Evolutionary conservation across 2,329 filamentous ascomycete species (phyloP).

Genomic region (Cordyceps javanica): DNA sequence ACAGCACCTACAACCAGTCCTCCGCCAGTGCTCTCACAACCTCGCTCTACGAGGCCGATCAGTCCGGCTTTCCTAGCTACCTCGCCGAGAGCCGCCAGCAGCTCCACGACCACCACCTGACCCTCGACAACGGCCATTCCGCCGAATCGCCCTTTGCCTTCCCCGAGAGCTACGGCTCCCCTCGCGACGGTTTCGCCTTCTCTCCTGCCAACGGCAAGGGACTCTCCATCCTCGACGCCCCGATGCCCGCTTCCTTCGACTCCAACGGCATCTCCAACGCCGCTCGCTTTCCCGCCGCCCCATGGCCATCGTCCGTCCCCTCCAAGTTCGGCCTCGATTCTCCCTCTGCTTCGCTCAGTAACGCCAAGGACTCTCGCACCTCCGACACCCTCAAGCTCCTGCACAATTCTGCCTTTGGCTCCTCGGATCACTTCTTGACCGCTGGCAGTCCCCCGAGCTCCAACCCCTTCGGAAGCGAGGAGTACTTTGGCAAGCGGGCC

Average conservation of each 20-base stretch:
- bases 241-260: constrained; percentile 90
- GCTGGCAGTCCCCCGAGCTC: constrained; percentile 42
- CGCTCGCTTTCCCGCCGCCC: constrained; percentile 69
- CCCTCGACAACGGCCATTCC: constrained; percentile 49
- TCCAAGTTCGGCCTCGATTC: constrained; percentile 87
- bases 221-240: constrained; percentile 88
- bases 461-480: constrained; percentile 47
- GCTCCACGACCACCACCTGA: constrained; percentile 42
- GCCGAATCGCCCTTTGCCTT: constrained; percentile 54
- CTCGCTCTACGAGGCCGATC: constrained; percentile 41
- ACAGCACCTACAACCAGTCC: constrained; percentile 40
- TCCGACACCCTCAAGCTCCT: constrained; percentile 59
- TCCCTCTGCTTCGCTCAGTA: constrained; percentile 63
- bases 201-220: constrained; percentile 67
- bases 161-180: constrained; percentile 70
- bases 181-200: constrained; percentile 72
- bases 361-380: constrained; percentile 53
- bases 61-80: constrained; percentile 32
- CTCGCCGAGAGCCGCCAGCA: constrained; percentile 35
- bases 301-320: constrained; percentile 87
- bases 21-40: constrained; percentile 63
- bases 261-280: constrained; percentile 92
- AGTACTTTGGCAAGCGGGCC: constrained; percentile 64
- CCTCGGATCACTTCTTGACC: constrained; percentile 54
- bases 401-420: constrained; percentile 62